phyloP scores from a whole-genome alignment of 2,329 filamentous ascomycete genomes.

The Polytolypa hystricis region DNA sequence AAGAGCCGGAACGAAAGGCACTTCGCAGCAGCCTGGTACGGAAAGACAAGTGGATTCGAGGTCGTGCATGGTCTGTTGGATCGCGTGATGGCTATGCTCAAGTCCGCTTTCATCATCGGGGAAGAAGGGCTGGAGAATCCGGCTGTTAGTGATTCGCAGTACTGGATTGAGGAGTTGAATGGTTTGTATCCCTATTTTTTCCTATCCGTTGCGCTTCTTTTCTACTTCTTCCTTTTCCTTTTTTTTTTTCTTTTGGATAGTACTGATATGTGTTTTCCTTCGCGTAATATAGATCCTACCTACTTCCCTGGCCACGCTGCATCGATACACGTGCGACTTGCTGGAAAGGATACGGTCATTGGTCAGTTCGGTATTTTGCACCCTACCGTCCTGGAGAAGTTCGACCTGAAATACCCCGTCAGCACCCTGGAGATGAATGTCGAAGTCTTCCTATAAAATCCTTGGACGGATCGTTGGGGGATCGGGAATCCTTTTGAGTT shows the following conservation, averaged over 20 bases:
- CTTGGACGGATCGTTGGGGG: too few relatives aligned
- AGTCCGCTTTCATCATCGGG: slow-evolving; percentile 64
- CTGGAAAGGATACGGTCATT: slow-evolving; percentile 63
- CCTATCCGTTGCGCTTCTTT: not conserved
- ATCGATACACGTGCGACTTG: slow-evolving; percentile 65
- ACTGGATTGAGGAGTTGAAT: slow-evolving; percentile 90
- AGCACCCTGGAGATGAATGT: slow-evolving; percentile 92
- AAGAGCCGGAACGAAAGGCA: slow-evolving; percentile 87
- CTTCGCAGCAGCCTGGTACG: slow-evolving; percentile 92
- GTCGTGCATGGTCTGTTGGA: slow-evolving; percentile 89
- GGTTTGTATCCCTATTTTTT: slow-evolving; percentile 36
- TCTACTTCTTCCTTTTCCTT: not conserved
- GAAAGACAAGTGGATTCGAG: slow-evolving; percentile 90
- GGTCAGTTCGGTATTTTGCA: slow-evolving; percentile 92
- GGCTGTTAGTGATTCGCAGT: slow-evolving; percentile 53
- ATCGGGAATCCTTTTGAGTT: too few relatives aligned
- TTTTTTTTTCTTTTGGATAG: slow-evolving; percentile 1
- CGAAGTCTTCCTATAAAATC: slow-evolving; percentile 69
- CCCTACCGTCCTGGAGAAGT: slow-evolving; percentile 84
- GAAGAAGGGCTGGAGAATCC: slow-evolving; percentile 58
- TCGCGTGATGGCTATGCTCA: slow-evolving; percentile 84
- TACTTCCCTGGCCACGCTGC: slow-evolving; percentile 89
- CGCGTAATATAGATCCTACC: slow-evolving; percentile 51
- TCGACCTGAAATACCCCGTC: slow-evolving; percentile 84
- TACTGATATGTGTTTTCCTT: slow-evolving; percentile 1